These are phyloP conservation scores for Nakazawaea pomicola DNA, from an alignment of 805 yeast species.

Conservation along the genomic window DNA sequence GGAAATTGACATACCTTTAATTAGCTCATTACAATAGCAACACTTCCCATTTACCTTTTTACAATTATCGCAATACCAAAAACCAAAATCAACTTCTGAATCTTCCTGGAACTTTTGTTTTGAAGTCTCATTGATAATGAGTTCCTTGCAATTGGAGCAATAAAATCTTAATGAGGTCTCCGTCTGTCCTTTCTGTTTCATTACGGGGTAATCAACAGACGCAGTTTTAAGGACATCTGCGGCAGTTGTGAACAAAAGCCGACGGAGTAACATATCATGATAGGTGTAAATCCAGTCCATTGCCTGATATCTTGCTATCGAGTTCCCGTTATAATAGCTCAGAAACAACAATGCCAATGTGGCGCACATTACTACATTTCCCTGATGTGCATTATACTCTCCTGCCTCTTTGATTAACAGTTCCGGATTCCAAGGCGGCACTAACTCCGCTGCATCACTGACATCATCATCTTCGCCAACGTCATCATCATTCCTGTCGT, in stretches of 20 bases:
- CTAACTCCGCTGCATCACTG: slow-evolving; percentile 20
- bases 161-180: slow-evolving; percentile 45
- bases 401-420: slow-evolving; percentile 45
- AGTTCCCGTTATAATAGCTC: slow-evolving; percentile 27
- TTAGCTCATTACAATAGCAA: slow-evolving; percentile 69
- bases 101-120: slow-evolving; percentile 32
- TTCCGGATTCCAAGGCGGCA: slow-evolving; percentile 53
- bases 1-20: slow-evolving; percentile 63
- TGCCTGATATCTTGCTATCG: slow-evolving; percentile 26
- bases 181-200: slow-evolving; percentile 30
- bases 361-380: slow-evolving; percentile 59
- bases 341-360: slow-evolving; percentile 52
- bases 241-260: slow-evolving; percentile 50
- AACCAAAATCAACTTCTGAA: slow-evolving; percentile 47
- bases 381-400: slow-evolving; percentile 53
- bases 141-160: slow-evolving; percentile 55
- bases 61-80: slow-evolving; percentile 84
- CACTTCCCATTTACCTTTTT: slow-evolving; percentile 59
- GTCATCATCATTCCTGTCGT: slow-evolving; percentile 3
- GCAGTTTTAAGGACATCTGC: slow-evolving; percentile 46
- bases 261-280: slow-evolving; percentile 45
- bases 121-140: slow-evolving; percentile 55
- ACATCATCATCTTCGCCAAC: slow-evolving; percentile 14
- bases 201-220: slow-evolving; percentile 23
- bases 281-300: slow-evolving; percentile 56